Evolutionary conservation across 768 basidiomycete genomes (phyloP).

Genomic region (Naganishia onofrii): DNA sequence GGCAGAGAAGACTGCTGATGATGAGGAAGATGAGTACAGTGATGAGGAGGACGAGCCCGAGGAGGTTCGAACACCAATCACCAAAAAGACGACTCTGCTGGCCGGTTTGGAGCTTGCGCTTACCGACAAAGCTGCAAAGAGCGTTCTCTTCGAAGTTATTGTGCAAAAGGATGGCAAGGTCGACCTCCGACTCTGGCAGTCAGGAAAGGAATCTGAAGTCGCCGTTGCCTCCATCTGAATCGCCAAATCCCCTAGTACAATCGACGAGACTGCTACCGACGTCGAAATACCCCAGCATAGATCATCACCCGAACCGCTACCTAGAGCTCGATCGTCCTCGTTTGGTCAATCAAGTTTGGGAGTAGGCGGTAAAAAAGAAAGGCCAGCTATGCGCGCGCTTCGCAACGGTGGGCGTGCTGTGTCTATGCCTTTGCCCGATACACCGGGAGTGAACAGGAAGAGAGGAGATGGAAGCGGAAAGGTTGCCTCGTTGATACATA

Average conservation of each 20-base stretch:
- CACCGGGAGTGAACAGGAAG: constrained; percentile 1
- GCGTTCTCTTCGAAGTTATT: constrained; percentile 45
- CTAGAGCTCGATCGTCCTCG: constrained; percentile 24
- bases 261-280: neutral
- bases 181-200: constrained; percentile 44
- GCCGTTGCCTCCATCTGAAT: constrained; percentile 30
- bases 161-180: constrained; percentile 41
- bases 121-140: constrained; percentile 30
- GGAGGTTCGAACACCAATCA: constrained; percentile 48
- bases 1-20: constrained; percentile 26
- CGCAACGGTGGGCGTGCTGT: constrained; percentile 20
- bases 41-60: constrained; percentile 47
- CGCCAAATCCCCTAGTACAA: neutral
- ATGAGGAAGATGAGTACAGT: constrained; percentile 39
- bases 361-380: constrained; percentile 14
- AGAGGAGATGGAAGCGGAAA: constrained; percentile 7
- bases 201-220: constrained; percentile 39
- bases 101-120: constrained; percentile 41
- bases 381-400: constrained; percentile 16
- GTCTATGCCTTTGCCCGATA: constrained; percentile 16
- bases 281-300: constrained; percentile 14
- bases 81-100: constrained; percentile 41
- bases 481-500: constrained; percentile 22
- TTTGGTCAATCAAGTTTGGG: constrained; percentile 16
- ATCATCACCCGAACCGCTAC: constrained; percentile 20